Evolutionary conservation across 768 basidiomycete species (phyloP).

Genomic region (Hypholoma fasciculare): DNA sequence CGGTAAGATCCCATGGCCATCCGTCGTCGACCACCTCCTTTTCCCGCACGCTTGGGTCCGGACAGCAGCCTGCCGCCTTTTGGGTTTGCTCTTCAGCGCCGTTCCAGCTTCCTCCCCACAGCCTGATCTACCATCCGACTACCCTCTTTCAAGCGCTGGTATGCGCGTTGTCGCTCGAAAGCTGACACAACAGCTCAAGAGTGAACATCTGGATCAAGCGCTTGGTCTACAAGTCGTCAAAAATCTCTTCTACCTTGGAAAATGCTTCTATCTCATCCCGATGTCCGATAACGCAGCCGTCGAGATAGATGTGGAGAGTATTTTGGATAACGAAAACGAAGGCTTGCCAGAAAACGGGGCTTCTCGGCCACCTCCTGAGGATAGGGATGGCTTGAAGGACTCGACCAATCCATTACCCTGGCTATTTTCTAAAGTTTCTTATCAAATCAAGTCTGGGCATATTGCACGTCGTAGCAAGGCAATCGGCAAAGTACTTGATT

Average conservation of each 20-base stretch:
- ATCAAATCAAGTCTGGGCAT: constrained; percentile 76
- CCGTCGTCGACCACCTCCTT: constrained; percentile 64
- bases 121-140: constrained; percentile 27
- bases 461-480: constrained; percentile 65
- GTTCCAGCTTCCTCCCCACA: constrained; percentile 42
- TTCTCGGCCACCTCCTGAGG: constrained; percentile 19
- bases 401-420: constrained; percentile 69
- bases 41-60: constrained; percentile 97
- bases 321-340: constrained; percentile 24
- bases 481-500: constrained; percentile 39
- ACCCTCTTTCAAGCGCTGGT: constrained; percentile 51
- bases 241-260: constrained; percentile 91
- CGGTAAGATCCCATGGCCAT: constrained; percentile 59
- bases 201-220: constrained; percentile 70
- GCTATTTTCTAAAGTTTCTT: constrained; percentile 94
- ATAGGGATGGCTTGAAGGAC: constrained; percentile 25
- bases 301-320: constrained; percentile 31
- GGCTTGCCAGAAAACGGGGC: constrained; percentile 19
- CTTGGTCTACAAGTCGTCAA: constrained; percentile 88
- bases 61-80: constrained; percentile 70
- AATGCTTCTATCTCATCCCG: constrained; percentile 64
- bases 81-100: constrained; percentile 69
- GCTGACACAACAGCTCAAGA: constrained; percentile 76
- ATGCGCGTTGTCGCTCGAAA: constrained; percentile 76
- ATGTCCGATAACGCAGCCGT: constrained; percentile 26